Evolutionary conservation across 176 grass and related monocot species (phyloP), one percentile per base, ranked within the genome.

Genomic region (Musa beccarii): DNA sequence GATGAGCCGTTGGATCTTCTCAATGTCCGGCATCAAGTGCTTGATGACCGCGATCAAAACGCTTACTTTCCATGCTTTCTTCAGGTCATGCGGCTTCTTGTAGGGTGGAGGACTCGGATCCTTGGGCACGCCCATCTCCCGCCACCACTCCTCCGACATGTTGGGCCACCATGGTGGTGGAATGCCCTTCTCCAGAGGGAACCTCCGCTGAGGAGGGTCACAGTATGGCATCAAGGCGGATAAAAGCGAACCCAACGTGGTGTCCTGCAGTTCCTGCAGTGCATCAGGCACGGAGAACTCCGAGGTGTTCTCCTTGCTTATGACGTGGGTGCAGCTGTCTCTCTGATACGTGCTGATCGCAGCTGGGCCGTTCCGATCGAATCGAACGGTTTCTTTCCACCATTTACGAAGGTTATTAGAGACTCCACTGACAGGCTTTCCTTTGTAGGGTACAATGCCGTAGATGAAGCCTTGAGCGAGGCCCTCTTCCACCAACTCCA

Each of bases 401-500:
- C 62, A 65, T 10, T 16, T 11, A 26, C 62, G 21, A n/a, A 65
- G 62, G 62, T 11, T 25, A n/a, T 26, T 26, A n/a, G 62, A 65
- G 62, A n/a, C 62, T 20, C 62, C 62, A n/a, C 62, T 23, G n/a
- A 65, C 21, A n/a, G 62, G 62, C 21, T 65, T 65, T 10, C 62
- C 22, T 10, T 8, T 9, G 62, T 65, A 65, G 62, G 62, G 62
- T 16, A 65, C 62, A n/a, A 65, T 65, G 9, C 62, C 62, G 2
- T 25, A 65, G 21, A 65, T n/a, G 62, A 65, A 65, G 62, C 62
- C 62, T 65, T 65, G 62, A n/a, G 62, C 10, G 62, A 65, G 62
- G 9, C 21, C 22, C 1, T 65, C n/a, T 9, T 65, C 21, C 62
- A 26, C 21, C 21, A 65, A n/a, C 21, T 11, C 9, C 22, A 20